Evolutionary conservation across 257 asterid species (phyloP).

Genomic region (Orobanche coerulescens): DNA sequence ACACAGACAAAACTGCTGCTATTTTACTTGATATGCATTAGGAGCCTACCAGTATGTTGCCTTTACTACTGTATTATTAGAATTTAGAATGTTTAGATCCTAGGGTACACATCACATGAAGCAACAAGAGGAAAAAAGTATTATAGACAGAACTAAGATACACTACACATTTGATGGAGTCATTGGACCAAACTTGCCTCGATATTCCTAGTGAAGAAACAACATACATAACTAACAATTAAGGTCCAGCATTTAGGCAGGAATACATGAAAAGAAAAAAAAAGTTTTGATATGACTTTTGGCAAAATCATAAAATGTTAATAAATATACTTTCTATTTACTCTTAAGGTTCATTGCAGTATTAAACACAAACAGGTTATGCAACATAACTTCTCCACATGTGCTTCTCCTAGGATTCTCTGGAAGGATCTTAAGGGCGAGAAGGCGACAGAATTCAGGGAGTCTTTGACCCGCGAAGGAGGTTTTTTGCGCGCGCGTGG

Average conservation of each 20-base stretch:
- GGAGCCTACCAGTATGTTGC: background rate
- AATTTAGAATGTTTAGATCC: conserved; percentile 3
- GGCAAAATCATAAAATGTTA: background rate
- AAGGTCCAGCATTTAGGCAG: background rate
- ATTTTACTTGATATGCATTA: background rate
- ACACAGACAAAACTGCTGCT: conserved; percentile 4
- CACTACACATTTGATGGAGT: background rate
- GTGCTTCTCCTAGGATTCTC: too few species aligned
- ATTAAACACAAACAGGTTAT: background rate
- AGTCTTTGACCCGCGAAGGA: too few species aligned
- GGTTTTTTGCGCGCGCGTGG: too few species aligned
- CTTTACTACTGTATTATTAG: background rate
- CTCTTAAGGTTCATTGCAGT: background rate
- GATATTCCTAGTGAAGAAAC: conserved; percentile 1
- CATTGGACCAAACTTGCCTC: conserved; percentile 8
- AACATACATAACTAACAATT: background rate
- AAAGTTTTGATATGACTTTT: background rate
- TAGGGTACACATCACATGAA: conserved; percentile 5
- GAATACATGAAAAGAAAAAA: background rate
- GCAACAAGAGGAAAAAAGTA: background rate
- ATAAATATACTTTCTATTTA: background rate
- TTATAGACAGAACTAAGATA: background rate
- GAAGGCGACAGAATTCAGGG: too few species aligned
- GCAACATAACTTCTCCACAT: background rate
- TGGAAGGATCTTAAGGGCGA: too few species aligned